Conservation (phyloP, 192 early-diverging fungal genomes). For the Dissophora globulifera region DNA sequence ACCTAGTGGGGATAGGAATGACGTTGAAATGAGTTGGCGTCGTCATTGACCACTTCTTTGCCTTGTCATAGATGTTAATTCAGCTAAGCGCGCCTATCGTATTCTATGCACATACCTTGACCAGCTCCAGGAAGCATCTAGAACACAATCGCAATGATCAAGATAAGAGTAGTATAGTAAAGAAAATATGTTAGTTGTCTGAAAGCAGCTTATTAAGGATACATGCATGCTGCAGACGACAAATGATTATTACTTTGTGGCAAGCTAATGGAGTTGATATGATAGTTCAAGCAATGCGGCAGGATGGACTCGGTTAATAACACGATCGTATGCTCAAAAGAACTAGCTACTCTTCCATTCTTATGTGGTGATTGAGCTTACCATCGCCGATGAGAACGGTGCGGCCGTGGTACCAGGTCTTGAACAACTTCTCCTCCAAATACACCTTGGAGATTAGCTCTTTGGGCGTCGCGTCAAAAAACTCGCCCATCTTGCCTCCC, state of each 20-base stretch:
- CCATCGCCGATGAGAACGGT: conserved; percentile 15
- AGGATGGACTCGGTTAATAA: too few relatives aligned
- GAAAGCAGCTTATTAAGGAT: neutral
- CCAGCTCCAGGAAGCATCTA: conserved; percentile 1
- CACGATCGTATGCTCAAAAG: too few relatives aligned
- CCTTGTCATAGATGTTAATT: too few relatives aligned
- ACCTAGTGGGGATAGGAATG: neutral
- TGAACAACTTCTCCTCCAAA: conserved; percentile 18
- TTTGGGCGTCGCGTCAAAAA: conserved; percentile 14
- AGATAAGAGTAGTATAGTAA: neutral
- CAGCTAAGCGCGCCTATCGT: too few relatives aligned
- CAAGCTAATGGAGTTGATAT: too few relatives aligned
- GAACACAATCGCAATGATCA: neutral
- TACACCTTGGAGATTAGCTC: conserved; percentile 20
- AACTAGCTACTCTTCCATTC: neutral
- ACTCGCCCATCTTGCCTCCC: conserved; percentile 13
- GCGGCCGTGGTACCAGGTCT: conserved; percentile 16
- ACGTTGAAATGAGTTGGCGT: too few relatives aligned
- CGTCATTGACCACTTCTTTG: too few relatives aligned
- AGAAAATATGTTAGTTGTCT: too few relatives aligned
- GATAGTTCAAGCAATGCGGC: too few relatives aligned
- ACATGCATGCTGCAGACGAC: neutral
- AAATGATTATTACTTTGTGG: too few relatives aligned
- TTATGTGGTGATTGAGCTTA: neutral
- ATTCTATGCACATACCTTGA: neutral